phyloP scores from a whole-genome alignment of 768 basidiomycete species.

The Chiua virens region DNA sequence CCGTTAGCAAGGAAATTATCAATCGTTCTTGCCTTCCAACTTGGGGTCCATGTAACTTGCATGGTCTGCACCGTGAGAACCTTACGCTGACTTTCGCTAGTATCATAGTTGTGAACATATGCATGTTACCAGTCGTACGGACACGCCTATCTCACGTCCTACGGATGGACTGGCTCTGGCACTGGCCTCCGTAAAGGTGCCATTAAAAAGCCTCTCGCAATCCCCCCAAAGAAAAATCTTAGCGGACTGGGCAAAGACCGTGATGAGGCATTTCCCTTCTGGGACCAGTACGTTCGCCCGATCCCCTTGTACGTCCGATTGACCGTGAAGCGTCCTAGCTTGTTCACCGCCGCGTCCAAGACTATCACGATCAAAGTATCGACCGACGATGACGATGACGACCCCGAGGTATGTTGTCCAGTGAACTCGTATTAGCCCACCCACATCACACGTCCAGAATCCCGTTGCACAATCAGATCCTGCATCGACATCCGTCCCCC shows the following conservation, averaged over 20 bases:
- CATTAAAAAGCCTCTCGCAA: slow-evolving; percentile 70
- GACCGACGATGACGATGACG: slow-evolving; percentile 52
- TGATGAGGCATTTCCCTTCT: slow-evolving; percentile 95
- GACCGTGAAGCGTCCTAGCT: slow-evolving; percentile 17
- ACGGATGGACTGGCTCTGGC: slow-evolving; percentile 90
- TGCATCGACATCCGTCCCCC: slow-evolving; percentile 13
- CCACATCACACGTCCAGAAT: slow-evolving; percentile 12
- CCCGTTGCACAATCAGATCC: slow-evolving; percentile 10
- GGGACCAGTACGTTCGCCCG: slow-evolving; percentile 83
- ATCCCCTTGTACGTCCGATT: neutral
- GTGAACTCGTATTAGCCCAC: too few species aligned
- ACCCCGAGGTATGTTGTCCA: slow-evolving; percentile 4
- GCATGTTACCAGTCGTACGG: slow-evolving; percentile 35
- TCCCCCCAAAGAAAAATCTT: slow-evolving; percentile 84
- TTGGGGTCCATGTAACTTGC: too few species aligned
- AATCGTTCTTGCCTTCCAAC: too few species aligned
- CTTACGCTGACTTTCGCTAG: too few species aligned
- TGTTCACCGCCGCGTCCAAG: slow-evolving; percentile 81
- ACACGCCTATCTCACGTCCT: slow-evolving; percentile 68
- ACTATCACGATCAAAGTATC: slow-evolving; percentile 73
- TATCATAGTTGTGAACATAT: neutral
- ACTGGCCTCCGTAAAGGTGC: slow-evolving; percentile 83
- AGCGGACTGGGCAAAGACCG: slow-evolving; percentile 88
- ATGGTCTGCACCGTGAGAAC: neutral
- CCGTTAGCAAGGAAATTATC: too few species aligned